Base-by-base conservation (phyloP, 108 stramenopile species). In the Poteriospumella lacustris region DNA sequence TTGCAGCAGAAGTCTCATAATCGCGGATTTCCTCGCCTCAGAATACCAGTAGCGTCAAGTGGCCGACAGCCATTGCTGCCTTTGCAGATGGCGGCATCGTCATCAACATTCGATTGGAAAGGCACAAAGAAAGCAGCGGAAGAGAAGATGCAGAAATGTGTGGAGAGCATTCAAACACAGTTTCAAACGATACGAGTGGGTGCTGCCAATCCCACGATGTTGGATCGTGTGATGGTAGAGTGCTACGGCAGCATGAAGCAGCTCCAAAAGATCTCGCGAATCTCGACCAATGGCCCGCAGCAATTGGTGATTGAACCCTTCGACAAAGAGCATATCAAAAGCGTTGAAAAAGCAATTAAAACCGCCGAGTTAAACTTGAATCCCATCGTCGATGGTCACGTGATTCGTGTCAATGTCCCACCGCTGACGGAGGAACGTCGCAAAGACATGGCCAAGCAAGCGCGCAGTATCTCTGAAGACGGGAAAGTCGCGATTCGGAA, bases 391-490 rank as follows among this genome's bases (percentile, higher is more conserved):
- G 60, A 64, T 64, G 60, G 60, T 24, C 28, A 34, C 36, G 15
- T 64, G 24, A 3, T 64, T 5, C 60, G 60, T 33, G 36, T 64
- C 36, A 64, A 64, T 24, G 3, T 64, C 36, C 60, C 60, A 12
- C 12, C 60, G 9, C 60, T 64, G 31, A 64, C 60, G 5, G 60
- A 64, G 31, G 60, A 64, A 64, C 60, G 60, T 31, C 60, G 60
- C 9, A 64, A 64, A 34, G 60, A 64, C 36, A 5, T 64, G 60
- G 60, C 24, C 15, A 64, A 64, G 60, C 60, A 64, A 24, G 60
- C 60, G 31, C 28, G 36, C 9, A 3, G 12, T 31, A 3, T 64
- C 15, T 64, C 33, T 64, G 60, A 64, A 24, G 60, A 64, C 3
- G 60, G 60, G 3, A 64, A 64, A 64, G 60, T 64, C 5, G 60